phyloP scores from a whole-genome alignment of 2,329 filamentous ascomycete species.

The Talaromyces verruculosus region DNA sequence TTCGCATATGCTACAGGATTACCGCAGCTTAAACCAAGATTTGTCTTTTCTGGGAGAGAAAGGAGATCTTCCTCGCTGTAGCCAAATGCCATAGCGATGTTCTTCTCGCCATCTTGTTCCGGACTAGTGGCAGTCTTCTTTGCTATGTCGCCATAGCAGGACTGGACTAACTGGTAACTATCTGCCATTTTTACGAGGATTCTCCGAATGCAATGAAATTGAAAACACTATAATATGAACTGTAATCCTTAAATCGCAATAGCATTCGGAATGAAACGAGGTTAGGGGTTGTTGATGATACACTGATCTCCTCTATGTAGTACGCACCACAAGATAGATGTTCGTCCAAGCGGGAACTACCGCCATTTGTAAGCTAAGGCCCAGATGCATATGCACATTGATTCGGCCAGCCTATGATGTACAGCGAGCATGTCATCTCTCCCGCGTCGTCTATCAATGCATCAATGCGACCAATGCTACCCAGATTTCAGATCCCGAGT shows the following conservation, averaged over 20 bases:
- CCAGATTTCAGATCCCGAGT: neutral
- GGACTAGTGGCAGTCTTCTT: slow-evolving; percentile 30
- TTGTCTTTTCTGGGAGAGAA: slow-evolving; percentile 49
- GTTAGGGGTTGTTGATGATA: neutral
- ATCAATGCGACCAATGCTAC: neutral
- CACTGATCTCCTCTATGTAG: neutral
- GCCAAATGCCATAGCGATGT: slow-evolving; percentile 55
- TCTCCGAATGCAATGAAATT: too few species aligned
- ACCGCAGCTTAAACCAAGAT: slow-evolving; percentile 57
- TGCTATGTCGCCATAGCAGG: slow-evolving; percentile 17
- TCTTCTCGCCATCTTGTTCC: slow-evolving; percentile 37
- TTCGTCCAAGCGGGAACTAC: neutral
- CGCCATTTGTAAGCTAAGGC: neutral
- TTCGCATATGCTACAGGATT: slow-evolving; percentile 54
- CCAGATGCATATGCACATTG: neutral
- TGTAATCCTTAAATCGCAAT: neutral
- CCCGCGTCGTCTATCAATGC: neutral
- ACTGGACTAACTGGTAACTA: slow-evolving; percentile 9
- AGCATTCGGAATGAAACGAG: neutral
- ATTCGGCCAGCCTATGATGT: neutral
- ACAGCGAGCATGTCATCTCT: neutral
- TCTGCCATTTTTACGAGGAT: neutral
- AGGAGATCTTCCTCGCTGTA: slow-evolving; percentile 53
- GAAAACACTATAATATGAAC: neutral
- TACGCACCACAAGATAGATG: neutral